Evolutionary conservation across 257 asterid genomes (phyloP).

Genomic region (Penstemon davidsonii): DNA sequence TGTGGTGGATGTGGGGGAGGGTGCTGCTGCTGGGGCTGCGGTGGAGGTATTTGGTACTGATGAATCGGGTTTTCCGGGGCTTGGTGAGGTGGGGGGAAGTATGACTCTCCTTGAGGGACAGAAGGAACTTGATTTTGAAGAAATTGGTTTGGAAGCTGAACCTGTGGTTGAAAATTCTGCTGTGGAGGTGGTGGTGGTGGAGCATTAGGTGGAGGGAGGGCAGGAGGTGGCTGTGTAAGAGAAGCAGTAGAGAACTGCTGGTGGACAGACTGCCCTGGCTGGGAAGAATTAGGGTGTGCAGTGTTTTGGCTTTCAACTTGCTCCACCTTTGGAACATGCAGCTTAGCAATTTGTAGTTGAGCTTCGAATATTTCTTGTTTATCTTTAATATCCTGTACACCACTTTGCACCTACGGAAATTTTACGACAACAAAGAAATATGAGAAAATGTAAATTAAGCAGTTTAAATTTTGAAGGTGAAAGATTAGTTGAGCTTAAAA

Average conservation of each 20-base stretch:
- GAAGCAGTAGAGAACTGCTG: constrained; percentile 56
- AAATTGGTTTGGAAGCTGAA: constrained; percentile 59
- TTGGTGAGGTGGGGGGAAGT: constrained; percentile 59
- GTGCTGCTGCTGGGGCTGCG: constrained; percentile 38
- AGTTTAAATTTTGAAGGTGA: background rate
- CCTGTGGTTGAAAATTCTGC: constrained; percentile 52
- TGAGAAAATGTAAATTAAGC: background rate
- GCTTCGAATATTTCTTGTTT: constrained; percentile 81
- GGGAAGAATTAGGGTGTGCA: constrained; percentile 44
- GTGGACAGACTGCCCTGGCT: constrained; percentile 45
- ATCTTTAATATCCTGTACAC: constrained; percentile 65
- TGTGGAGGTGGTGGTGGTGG: constrained; percentile 51
- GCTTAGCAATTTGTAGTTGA: constrained; percentile 63
- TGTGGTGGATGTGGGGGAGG: constrained; percentile 42
- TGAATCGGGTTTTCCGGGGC: constrained; percentile 53
- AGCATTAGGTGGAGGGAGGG: constrained; percentile 47
- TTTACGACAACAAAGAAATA: constrained; percentile 21
- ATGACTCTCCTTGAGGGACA: constrained; percentile 58
- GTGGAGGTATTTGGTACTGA: constrained; percentile 57
- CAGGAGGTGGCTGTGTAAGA: constrained; percentile 44
- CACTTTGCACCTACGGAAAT: constrained; percentile 70
- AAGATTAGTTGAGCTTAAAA: background rate
- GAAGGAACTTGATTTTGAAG: constrained; percentile 55
- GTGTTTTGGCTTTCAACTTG: constrained; percentile 48
- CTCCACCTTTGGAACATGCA: constrained; percentile 57